Percentiles rank a stretch among this genome's conserved stretches.
These are phyloP conservation scores for Drechmeria coniospora DNA, from an alignment of 2,329 filamentous ascomycete species.

Conservation along the genomic window DNA sequence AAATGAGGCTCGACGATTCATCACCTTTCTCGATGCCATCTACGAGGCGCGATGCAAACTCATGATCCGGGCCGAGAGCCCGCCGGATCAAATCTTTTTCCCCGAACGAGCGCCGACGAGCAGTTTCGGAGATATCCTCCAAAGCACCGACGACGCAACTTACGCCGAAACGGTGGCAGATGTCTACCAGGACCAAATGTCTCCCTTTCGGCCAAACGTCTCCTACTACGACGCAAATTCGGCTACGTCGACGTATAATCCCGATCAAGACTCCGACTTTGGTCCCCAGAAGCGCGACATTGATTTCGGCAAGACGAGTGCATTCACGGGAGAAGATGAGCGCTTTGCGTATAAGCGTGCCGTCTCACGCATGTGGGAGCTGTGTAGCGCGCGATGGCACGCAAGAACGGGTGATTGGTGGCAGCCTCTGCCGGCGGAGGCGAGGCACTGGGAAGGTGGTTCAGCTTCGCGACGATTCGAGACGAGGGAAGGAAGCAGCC, in stretches of 20 bases:
- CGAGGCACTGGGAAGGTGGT: slow-evolving; percentile 49
- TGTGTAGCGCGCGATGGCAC: slow-evolving; percentile 63
- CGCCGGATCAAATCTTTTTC: slow-evolving; percentile 65
- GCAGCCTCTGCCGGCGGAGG: slow-evolving; percentile 48
- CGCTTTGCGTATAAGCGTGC: slow-evolving; percentile 69
- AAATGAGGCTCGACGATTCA: slow-evolving; percentile 68
- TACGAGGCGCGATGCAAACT: slow-evolving; percentile 74
- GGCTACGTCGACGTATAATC: slow-evolving; percentile 32
- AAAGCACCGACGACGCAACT: slow-evolving; percentile 20
- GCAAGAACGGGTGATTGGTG: slow-evolving; percentile 51
- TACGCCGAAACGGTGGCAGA: slow-evolving; percentile 37
- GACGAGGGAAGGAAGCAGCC: slow-evolving; percentile 1
- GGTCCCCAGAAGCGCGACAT: slow-evolving; percentile 22
- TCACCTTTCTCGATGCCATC: slow-evolving; percentile 64
- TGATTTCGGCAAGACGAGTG: slow-evolving; percentile 53
- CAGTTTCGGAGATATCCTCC: not conserved
- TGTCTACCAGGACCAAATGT: slow-evolving; percentile 62
- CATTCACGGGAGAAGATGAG: slow-evolving; percentile 69
- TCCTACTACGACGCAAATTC: slow-evolving; percentile 42
- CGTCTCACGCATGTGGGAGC: slow-evolving; percentile 64
- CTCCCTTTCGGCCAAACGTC: slow-evolving; percentile 67
- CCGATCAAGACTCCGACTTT: slow-evolving; percentile 43
- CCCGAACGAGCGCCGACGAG: slow-evolving; percentile 31
- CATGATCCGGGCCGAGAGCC: slow-evolving; percentile 48
- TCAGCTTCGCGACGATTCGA: slow-evolving; percentile 9